Percentiles rank a stretch among this genome's conserved stretches.
These are phyloP conservation scores for Fusarium neocosmosporiellum DNA, from an alignment of 2,329 filamentous ascomycete genomes.

Conservation along the genomic window DNA sequence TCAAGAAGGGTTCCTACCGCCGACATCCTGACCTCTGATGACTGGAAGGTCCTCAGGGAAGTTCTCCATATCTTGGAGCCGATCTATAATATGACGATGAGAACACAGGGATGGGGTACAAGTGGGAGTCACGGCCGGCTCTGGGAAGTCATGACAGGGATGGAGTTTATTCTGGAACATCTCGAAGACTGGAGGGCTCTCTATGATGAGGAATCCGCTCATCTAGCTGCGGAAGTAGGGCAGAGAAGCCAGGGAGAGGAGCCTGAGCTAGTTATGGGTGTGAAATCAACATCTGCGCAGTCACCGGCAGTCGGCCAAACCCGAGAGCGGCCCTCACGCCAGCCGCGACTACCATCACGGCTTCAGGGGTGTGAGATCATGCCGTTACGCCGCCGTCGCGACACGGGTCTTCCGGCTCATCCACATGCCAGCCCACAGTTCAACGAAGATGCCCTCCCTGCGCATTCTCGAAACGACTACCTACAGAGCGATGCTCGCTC, in stretches of 20 bases:
- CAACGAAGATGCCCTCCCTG: conserved; percentile 8
- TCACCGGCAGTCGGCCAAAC: neutral
- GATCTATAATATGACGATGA: conserved; percentile 8
- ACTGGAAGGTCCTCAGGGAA: conserved; percentile 15
- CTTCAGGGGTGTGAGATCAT: neutral
- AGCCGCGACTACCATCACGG: neutral
- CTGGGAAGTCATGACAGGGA: conserved; percentile 16
- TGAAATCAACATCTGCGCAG: neutral
- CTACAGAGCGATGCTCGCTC: conserved; percentile 7
- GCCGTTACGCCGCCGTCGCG: neutral
- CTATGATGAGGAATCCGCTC: conserved; percentile 10
- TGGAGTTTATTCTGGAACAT: conserved; percentile 14
- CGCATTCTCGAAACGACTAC: conserved; percentile 12
- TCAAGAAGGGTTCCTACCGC: conserved; percentile 2
- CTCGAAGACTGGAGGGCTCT: conserved; percentile 14
- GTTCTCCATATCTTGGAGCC: conserved; percentile 6
- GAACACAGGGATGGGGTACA: conserved; percentile 14
- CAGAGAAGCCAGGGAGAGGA: neutral
- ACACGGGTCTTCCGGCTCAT: conserved; percentile 3
- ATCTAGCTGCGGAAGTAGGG: conserved; percentile 2
- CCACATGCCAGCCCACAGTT: conserved; percentile 3
- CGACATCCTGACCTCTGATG: conserved; percentile 2
- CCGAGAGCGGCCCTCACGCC: neutral
- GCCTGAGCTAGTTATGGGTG: neutral
- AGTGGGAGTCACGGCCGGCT: conserved; percentile 5